A percentile compares a stretch with the other conserved stretches of the same genome.
phyloP scores from a whole-genome alignment of 495 filamentous ascomycete genomes.

The Aspergillus cristatus region DNA sequence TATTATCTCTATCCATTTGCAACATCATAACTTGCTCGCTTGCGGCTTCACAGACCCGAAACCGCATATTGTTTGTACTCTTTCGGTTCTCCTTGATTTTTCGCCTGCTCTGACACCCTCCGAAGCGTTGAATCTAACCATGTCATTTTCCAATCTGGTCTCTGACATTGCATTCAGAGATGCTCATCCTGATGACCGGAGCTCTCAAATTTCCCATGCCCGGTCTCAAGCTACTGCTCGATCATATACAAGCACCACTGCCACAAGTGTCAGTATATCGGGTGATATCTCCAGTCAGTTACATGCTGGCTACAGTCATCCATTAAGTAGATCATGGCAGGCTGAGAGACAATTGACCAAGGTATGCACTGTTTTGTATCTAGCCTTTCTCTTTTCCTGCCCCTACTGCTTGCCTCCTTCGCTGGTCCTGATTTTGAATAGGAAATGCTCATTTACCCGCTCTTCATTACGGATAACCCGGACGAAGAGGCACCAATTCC shows the following conservation, averaged over 20 bases:
- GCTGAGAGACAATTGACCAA: slow-evolving; percentile 95
- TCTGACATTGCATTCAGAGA: slow-evolving; percentile 73
- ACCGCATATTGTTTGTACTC: too few relatives aligned
- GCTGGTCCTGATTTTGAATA: slow-evolving; percentile 18
- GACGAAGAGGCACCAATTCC: slow-evolving; percentile 88
- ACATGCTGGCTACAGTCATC: slow-evolving; percentile 90
- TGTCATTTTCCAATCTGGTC: slow-evolving; percentile 90
- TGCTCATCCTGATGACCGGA: slow-evolving; percentile 43
- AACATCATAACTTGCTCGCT: too few relatives aligned
- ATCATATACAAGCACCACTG: slow-evolving; percentile 79
- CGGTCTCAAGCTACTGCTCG: slow-evolving; percentile 57
- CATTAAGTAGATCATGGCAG: slow-evolving; percentile 86
- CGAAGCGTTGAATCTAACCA: too few relatives aligned
- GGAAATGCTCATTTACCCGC: slow-evolving; percentile 97
- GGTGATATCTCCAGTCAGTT: slow-evolving; percentile 92
- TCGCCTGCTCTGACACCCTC: too few relatives aligned
- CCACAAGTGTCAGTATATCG: slow-evolving; percentile 88
- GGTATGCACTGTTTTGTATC: slow-evolving; percentile 46
- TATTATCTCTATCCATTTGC: too few relatives aligned
- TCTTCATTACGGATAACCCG: slow-evolving; percentile 90
- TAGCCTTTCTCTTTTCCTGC: too few relatives aligned
- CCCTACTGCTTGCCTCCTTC: not conserved
- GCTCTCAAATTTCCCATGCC: slow-evolving; percentile 64
- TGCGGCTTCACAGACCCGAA: too few relatives aligned
- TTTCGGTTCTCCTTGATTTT: too few relatives aligned